Percentiles rank a stretch among this genome's conserved stretches.
These are phyloP conservation scores for Calophaca sinica DNA, from an alignment of 306 rosid genomes.

Conservation along the genomic window DNA sequence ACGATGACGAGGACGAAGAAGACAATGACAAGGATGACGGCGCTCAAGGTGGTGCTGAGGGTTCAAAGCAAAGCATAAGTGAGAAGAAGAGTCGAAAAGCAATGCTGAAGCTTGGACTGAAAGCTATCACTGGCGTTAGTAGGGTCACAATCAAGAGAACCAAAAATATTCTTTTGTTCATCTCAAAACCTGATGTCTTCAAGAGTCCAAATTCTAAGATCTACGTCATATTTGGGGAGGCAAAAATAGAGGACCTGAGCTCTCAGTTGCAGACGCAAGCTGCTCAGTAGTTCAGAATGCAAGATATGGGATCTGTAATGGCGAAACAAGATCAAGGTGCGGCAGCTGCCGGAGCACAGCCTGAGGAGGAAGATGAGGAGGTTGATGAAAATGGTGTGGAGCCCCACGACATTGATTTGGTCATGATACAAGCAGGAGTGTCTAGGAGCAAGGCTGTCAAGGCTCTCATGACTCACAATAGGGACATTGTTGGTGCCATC, in stretches of 20 bases:
- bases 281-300: constrained; percentile 93
- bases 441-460: constrained; percentile 87
- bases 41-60: constrained; percentile 64
- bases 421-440: constrained; percentile 93
- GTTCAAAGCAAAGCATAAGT: constrained; percentile 95
- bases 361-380: constrained; percentile 77
- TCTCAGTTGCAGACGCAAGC: constrained; percentile 92
- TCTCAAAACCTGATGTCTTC: constrained; percentile 93
- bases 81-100: constrained; percentile 99
- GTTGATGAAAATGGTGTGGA: constrained; percentile 79
- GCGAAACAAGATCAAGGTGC: constrained; percentile 66
- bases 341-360: constrained; percentile 55
- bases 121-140: constrained; percentile 85
- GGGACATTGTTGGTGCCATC: constrained; percentile 92
- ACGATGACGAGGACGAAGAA: constrained; percentile 66
- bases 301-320: constrained; percentile 70
- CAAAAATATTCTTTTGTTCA: constrained; percentile 79
- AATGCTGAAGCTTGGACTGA: constrained; percentile 93
- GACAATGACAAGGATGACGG: constrained; percentile 74
- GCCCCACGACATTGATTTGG: constrained; percentile 85
- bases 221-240: constrained; percentile 83
- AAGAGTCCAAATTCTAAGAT: constrained; percentile 91
- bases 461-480: constrained; percentile 80
- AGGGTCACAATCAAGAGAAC: constrained; percentile 93
- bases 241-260: constrained; percentile 88